Evolutionary conservation across 1,284 basidiomycete species (phyloP), one percentile per base, ranked within the genome.

Genomic region (Fomes fomentarius): DNA sequence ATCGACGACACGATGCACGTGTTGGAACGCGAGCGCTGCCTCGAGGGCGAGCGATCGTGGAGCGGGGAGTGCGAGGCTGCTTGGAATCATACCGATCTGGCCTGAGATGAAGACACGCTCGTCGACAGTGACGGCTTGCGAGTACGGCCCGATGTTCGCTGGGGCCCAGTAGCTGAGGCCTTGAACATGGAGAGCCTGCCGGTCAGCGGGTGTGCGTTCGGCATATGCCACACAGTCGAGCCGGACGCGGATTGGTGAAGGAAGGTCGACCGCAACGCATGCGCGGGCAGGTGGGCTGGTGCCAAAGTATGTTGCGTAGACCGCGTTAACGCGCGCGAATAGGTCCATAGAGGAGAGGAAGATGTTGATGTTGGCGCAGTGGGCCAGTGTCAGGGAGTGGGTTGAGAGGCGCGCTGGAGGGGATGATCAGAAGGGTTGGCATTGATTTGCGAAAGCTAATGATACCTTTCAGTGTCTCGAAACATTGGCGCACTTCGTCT

Each of bases 91-190:
- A 0, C 94, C 94, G 44, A 99, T 98, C 70, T 99, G 97, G 3
- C 97, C 97, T 0, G 97, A 96, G 52, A 99, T 79, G 64, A 91
- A 94, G 9, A 94, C 76, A 3, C 84, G 84, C 49, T 89, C 81
- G 54, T 83, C 84, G 37, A 80, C 93, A 49, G 80, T 79, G 49
- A 98, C 83, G 7, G 93, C 90, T 73, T 99, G 97, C 0, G 94
- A 96, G 71, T 99, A 99, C 1, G 97, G 97, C 0, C 97, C 97
- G 52, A 99, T 99, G 69, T 98, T 99, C 2, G 97, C 96, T 9
- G 97, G 95, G 15, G 96, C 96, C 97, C 97, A 99, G 70, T 98
- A 98, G 68, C 94, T 96, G 49, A 96, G 70, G 14, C 94, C 84
- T 72, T 99, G 97, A 0, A 99, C 96, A 68, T 99, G 97, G 31